Percentiles rank a stretch among this genome's conserved stretches.
Evolutionary conservation across 2,329 filamentous ascomycete species (phyloP).

Genomic region (Penicillium crustosum): DNA sequence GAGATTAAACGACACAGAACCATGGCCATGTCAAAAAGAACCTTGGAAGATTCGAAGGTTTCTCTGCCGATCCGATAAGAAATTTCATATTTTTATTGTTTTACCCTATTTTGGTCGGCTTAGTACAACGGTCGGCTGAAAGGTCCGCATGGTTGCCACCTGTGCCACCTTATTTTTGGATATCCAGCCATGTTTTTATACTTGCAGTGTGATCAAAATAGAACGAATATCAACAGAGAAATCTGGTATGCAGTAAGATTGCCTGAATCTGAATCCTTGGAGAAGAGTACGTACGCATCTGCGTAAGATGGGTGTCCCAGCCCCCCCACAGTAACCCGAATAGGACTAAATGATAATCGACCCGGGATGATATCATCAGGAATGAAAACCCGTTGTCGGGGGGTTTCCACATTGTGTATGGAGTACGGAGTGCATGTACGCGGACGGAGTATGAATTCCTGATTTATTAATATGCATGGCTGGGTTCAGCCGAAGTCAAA

Average conservation of each 20-base stretch:
- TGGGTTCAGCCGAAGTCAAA: not conserved
- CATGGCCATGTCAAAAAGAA: not conserved
- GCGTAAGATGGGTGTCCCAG: conserved; percentile 4
- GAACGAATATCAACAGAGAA: not conserved
- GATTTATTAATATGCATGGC: not conserved
- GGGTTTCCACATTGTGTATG: not conserved
- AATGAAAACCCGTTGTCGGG: conserved; percentile 7
- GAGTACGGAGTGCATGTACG: not conserved
- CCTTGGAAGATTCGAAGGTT: not conserved
- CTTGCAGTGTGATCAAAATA: not conserved
- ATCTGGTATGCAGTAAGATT: not conserved
- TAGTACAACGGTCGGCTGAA: not conserved
- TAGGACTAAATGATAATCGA: conserved; percentile 6
- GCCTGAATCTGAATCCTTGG: not conserved
- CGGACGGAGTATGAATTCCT: not conserved
- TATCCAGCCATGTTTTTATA: not conserved
- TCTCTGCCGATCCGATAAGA: not conserved
- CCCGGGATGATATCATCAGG: conserved; percentile 6
- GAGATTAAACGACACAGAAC: not conserved
- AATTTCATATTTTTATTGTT: not conserved
- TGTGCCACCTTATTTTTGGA: not conserved
- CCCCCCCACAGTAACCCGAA: conserved; percentile 2
- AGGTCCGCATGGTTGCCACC: not conserved
- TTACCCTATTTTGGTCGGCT: not conserved
- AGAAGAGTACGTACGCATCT: conserved; percentile 10